Base-by-base conservation (phyloP, 2,329 filamentous ascomycete genomes). In the Zymoseptoria pseudotritici region DNA sequence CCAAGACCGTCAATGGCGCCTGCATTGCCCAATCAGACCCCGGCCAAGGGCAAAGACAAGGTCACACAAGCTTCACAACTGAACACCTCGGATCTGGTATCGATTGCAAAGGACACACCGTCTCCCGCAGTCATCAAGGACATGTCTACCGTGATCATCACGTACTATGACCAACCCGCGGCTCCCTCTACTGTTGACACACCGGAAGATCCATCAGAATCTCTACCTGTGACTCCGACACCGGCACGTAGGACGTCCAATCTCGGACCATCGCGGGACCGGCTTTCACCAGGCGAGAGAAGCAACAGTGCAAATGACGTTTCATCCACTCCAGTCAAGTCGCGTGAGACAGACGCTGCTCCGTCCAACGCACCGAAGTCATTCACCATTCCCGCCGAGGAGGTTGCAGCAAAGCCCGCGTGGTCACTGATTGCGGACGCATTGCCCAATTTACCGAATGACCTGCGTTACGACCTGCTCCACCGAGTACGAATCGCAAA, bases 401-500 rank as follows among this genome's bases (percentile, higher is more conserved):
- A 77, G 58, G 70, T 84, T 42, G 71, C 74, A 24, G 71, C 68
- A 19, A 73, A 76, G 29, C 68, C 78, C 31, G 66, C 74, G 4
- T 74, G 78, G 62, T 71, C 74, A n/a, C 60, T 81, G 10, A 59
- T 81, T 53, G 73, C 73, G 54, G 69, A 75, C 19, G 73, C 74
- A 20, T 55, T 78, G 11, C 65, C 80, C 4, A 86, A 89, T 61
- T 77, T 97, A 67, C 90, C 93, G 0, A 77, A 85, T 42, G 82
- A 88, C 54, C 81, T 86, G 11, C 87, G 86, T 65, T 97, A 96
- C 70, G 94, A 97, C 65, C 80, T 93, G 42, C 84, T 99, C 51
- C 87, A 93, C 66, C 88, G 90, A 58, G 76, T 97, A 21, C 87
- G 94, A 60, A 84, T 89, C 59, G 90, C 91, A n/a, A 89, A 91